A percentile compares a stretch with the other conserved stretches of the same genome.
Evolutionary conservation across 2,329 filamentous ascomycete genomes (phyloP).

Genomic region (Arthrobotrys sphaeroides): DNA sequence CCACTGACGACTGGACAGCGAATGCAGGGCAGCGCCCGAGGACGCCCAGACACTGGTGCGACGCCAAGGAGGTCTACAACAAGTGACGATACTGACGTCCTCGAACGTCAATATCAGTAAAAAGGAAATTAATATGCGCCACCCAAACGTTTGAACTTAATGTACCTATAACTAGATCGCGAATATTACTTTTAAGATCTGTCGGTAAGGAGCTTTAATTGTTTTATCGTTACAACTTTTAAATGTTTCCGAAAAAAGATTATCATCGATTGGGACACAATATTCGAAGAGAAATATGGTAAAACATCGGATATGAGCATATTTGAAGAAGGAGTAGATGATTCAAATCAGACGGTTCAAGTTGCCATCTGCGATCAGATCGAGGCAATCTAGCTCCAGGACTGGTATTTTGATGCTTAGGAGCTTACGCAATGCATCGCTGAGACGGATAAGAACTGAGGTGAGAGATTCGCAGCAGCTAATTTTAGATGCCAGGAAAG

Average conservation of each 20-base stretch:
- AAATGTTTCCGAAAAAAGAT: not conserved
- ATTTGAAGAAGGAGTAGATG: not conserved
- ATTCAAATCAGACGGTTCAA: not conserved
- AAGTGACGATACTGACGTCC: too few species aligned
- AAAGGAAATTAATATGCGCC: too few species aligned
- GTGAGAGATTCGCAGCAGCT: conserved; percentile 50
- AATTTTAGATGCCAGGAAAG: conserved; percentile 42
- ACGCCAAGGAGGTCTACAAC: conserved; percentile 23
- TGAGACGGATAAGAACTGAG: conserved; percentile 5
- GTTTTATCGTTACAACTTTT: conserved; percentile 2
- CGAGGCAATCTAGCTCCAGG: not conserved
- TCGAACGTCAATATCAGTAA: too few species aligned
- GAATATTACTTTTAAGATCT: too few species aligned
- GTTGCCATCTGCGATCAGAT: not conserved
- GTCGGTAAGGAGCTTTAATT: not conserved
- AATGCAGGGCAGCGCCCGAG: not conserved
- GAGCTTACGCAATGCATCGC: conserved; percentile 13
- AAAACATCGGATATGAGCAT: not conserved
- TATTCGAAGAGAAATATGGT: not conserved
- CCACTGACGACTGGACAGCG: not conserved
- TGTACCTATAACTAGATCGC: too few species aligned
- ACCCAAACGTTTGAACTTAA: too few species aligned
- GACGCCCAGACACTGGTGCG: conserved; percentile 2
- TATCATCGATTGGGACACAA: not conserved
- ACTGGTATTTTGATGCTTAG: conserved; percentile 8